Base-by-base conservation (phyloP, 202 grass and related monocot species). In the Carex arenaria region DNA sequence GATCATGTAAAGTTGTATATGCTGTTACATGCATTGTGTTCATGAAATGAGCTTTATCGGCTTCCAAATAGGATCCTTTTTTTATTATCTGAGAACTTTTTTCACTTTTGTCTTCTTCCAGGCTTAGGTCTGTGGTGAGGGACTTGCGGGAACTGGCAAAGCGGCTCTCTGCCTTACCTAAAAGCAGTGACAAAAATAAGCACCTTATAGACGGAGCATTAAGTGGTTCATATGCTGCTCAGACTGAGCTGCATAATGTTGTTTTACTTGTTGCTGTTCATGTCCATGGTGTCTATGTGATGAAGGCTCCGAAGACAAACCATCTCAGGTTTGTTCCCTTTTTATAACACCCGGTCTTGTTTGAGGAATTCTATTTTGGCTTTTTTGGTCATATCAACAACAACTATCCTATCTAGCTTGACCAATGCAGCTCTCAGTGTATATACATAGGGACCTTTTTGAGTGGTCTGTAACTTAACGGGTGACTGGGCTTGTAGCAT, bases 121-220 rank as follows among this genome's bases (percentile, higher is more conserved):
- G 88, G 49, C 8, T 89, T 18, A 86, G 61, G 26, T 89, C 88
- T 57, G 56, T 86, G 51, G 43, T 86, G 74, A 60, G 80, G 12
- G 88, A 63, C 63, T 80, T 89, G 52, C 73, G 84, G 74, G 72
- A 80, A 14, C 53, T 86, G 60, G 84, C 73, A 45, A 89, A 74
- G 43, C 66, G 72, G 49, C 47, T 55, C 10, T 86, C 87, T 42
- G 61, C 80, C 65, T 77, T 82, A 26, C 88, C 80, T 62, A 89
- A 78, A 76, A 84, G 71, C 43, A 82, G 83, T 66, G 47, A 72
- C 75, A 86, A 67, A 86, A 89, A 61, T 83, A 86, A 80, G 62
- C 66, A 65, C 11, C 80, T 89, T 28, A 63, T 84, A 72, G 83
- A 75, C 28, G 88, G 83, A 40, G 72, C 72, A 55, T 80, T 68